Conservation (phyloP, 345 rosid genomes). For the Fremontodendron californicum region DNA sequence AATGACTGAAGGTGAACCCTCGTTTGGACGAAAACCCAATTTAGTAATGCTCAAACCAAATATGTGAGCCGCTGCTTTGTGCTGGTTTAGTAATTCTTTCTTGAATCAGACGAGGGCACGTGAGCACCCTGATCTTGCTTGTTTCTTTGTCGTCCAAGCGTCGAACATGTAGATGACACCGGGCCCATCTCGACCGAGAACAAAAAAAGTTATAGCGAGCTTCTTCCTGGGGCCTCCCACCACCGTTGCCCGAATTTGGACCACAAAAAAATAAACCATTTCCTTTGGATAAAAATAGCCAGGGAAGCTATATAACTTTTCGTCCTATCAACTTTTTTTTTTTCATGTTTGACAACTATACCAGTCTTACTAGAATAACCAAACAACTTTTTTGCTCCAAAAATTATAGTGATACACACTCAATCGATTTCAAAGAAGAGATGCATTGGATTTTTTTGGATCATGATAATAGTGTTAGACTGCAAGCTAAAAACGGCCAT, state of each 20-base stretch:
- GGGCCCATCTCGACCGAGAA: neutral
- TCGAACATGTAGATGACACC: constrained; percentile 4
- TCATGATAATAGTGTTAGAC: neutral
- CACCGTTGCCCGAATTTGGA: neutral
- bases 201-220: neutral
- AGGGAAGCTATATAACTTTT: neutral
- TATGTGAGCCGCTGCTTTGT: neutral
- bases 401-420: neutral
- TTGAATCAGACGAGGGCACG: constrained; percentile 2
- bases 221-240: constrained; percentile 9
- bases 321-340: neutral
- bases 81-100: neutral
- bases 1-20: neutral
- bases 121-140: constrained; percentile 1
- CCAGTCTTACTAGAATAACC: neutral
- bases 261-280: neutral
- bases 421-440: neutral
- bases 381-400: neutral
- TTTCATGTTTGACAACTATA: neutral
- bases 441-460: neutral
- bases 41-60: neutral
- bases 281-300: neutral
- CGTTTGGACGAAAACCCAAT: neutral
- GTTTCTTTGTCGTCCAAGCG: constrained; percentile 2
- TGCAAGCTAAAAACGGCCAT: neutral